Conservation (phyloP, 139 green algal species). For the Chlamydomonas incerta region DNA sequence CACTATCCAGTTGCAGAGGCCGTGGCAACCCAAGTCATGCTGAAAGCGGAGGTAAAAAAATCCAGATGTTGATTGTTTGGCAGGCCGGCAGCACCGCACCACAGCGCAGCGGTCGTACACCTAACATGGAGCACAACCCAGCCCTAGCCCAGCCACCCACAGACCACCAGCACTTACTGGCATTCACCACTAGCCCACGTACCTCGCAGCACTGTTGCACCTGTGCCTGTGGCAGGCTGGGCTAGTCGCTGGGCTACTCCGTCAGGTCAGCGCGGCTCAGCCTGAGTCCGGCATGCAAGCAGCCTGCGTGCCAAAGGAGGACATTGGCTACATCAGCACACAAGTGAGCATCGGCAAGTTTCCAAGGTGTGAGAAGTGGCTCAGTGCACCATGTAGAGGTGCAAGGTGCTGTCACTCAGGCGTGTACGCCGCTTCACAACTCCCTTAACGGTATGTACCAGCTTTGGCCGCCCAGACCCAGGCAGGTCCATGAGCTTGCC, state of each 20-base stretch:
- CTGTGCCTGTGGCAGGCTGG: not conserved
- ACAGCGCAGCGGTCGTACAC: not conserved
- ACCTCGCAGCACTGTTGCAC: constrained; percentile 4
- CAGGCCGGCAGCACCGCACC: not conserved
- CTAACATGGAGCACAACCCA: constrained; percentile 4
- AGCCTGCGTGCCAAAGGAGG: constrained; percentile 1
- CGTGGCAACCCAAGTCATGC: too few relatives aligned
- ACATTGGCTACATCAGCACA: not conserved
- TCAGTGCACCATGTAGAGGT: not conserved
- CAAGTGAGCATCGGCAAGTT: constrained; percentile 13
- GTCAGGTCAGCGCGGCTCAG: not conserved
- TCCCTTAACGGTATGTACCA: too few relatives aligned
- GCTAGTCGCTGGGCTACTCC: not conserved
- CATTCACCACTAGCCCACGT: constrained; percentile 10
- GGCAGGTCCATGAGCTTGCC: too few relatives aligned
- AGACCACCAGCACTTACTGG: constrained; percentile 18
- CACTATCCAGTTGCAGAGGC: not conserved
- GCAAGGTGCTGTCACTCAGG: too few relatives aligned
- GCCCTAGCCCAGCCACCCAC: constrained; percentile 2
- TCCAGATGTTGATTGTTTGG: not conserved
- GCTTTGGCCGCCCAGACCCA: too few relatives aligned
- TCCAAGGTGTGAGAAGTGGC: constrained; percentile 11
- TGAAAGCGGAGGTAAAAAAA: too few relatives aligned
- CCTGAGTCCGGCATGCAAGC: constrained; percentile 13
- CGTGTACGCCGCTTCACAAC: too few relatives aligned